These are phyloP conservation scores for Fusarium continuum DNA, from an alignment of 2,329 filamentous ascomycete genomes.

Conservation along the genomic window DNA sequence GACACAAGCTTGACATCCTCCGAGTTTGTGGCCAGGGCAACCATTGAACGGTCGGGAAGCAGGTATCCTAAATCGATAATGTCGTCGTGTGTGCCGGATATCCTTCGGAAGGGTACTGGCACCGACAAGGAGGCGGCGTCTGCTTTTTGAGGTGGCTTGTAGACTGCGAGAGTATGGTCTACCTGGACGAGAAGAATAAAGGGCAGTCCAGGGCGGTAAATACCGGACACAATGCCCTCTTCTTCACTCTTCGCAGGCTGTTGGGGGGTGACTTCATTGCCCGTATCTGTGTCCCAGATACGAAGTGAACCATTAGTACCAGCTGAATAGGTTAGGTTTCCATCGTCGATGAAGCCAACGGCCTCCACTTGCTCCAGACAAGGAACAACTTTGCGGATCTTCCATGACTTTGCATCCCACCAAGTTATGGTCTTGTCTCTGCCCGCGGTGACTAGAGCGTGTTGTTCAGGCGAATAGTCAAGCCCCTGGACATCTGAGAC, in stretches of 20 bases:
- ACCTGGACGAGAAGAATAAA: slow-evolving; percentile 85
- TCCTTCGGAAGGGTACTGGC: slow-evolving; percentile 72
- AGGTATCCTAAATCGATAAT: slow-evolving; percentile 94
- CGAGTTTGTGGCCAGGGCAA: slow-evolving; percentile 93
- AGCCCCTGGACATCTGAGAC: slow-evolving; percentile 92
- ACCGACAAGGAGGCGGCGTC: slow-evolving; percentile 48
- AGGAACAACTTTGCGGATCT: slow-evolving; percentile 79
- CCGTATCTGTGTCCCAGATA: slow-evolving; percentile 82
- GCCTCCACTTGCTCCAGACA: slow-evolving; percentile 87
- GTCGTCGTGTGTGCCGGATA: slow-evolving; percentile 97
- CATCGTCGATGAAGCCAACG: slow-evolving; percentile 79
- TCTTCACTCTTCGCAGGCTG: slow-evolving; percentile 69
- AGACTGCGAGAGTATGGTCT: slow-evolving; percentile 86
- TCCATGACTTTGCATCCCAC: slow-evolving; percentile 91
- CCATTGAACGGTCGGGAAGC: slow-evolving; percentile 78
- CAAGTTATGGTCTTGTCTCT: slow-evolving; percentile 94
- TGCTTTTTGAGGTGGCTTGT: slow-evolving; percentile 59
- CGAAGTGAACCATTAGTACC: slow-evolving; percentile 85
- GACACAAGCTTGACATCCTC: slow-evolving; percentile 92
- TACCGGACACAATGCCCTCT: slow-evolving; percentile 75
- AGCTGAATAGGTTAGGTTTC: slow-evolving; percentile 80
- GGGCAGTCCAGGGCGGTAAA: slow-evolving; percentile 71
- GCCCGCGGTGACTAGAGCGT: slow-evolving; percentile 82
- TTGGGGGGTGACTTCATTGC: slow-evolving; percentile 80
- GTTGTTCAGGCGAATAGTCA: slow-evolving; percentile 79